Conservation (phyloP, 2,329 filamentous ascomycete genomes). For the Cercospora zeina region DNA sequence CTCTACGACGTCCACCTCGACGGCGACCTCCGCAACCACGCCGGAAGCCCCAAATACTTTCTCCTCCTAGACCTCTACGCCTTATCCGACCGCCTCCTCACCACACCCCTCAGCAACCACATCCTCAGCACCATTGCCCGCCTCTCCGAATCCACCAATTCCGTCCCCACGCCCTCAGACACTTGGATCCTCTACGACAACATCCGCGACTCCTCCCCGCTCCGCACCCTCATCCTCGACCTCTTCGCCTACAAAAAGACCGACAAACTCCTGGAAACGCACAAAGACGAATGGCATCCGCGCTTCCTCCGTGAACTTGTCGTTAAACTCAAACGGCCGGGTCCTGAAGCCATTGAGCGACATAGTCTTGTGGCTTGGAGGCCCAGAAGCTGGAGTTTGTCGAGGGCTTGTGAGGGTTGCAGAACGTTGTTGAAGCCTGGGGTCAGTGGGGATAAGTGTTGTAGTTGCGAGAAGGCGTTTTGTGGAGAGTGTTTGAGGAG, state of each 20-base stretch:
- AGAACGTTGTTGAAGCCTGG: constrained; percentile 44
- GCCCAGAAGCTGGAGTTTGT: constrained; percentile 40
- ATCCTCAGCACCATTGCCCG: constrained; percentile 48
- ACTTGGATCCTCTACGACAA: constrained; percentile 52
- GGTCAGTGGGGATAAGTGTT: constrained; percentile 44
- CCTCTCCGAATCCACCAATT: constrained; percentile 51
- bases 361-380: constrained; percentile 47
- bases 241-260: constrained; percentile 57
- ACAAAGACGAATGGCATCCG: constrained; percentile 53
- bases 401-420: constrained; percentile 44
- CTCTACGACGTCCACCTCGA: constrained; percentile 32
- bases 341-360: constrained; percentile 45
- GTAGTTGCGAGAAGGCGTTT: constrained; percentile 45
- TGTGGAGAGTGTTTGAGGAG: constrained; percentile 45
- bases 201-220: constrained; percentile 43
- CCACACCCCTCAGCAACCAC: constrained; percentile 50
- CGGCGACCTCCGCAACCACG: constrained; percentile 47
- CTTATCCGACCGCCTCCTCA: constrained; percentile 50
- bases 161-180: constrained; percentile 52
- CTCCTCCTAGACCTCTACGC: constrained; percentile 51
- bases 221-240: constrained; percentile 49
- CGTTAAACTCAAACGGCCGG: constrained; percentile 50
- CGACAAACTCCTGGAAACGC: constrained; percentile 49
- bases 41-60: constrained; percentile 53
- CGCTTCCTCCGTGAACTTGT: constrained; percentile 50